Conservation (phyloP, 305 asterid genomes). For the Fraxinus floribunda region DNA sequence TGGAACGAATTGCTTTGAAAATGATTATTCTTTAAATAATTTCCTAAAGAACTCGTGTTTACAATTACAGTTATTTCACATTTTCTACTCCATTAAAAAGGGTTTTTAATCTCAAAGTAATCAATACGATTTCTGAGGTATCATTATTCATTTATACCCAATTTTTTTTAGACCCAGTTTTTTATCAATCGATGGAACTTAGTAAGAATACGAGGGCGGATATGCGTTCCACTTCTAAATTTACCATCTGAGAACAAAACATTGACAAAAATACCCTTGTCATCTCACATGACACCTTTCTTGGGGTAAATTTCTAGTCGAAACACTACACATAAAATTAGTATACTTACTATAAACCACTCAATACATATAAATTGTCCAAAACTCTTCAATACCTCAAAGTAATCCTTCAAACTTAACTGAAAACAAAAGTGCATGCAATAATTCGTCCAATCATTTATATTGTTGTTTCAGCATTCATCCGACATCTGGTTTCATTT, state of each 20-base stretch:
- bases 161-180: background rate
- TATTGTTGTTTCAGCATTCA: background rate
- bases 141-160: background rate
- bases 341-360: background rate
- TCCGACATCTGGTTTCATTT: background rate
- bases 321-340: background rate
- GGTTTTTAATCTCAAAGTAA: background rate
- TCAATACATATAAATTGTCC: background rate
- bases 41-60: background rate
- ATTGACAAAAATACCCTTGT: background rate
- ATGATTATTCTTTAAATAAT: background rate
- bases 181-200: background rate
- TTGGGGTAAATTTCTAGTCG: background rate
- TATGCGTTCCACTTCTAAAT: background rate
- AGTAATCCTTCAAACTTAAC: background rate
- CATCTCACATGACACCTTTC: background rate
- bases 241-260: background rate
- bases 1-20: background rate
- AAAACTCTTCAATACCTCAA: background rate
- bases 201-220: background rate
- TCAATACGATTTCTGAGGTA: background rate
- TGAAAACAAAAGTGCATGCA: background rate
- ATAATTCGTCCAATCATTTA: background rate
- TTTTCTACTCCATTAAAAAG: background rate
- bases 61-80: background rate